Evolutionary conservation across 169 alveolate genomes (phyloP).

Genomic region (Babesia gibsoni): DNA sequence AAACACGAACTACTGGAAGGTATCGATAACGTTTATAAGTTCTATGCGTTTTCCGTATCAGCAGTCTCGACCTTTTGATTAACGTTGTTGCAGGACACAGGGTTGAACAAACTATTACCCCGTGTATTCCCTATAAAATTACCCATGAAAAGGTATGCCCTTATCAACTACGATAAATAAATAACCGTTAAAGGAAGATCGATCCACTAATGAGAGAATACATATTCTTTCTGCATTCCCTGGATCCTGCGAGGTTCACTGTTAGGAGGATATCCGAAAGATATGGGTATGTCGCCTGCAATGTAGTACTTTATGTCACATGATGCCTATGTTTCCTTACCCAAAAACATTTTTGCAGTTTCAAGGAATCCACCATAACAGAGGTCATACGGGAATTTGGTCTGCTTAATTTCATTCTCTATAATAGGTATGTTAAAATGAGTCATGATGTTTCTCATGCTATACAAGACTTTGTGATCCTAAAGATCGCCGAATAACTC

Average conservation of each 20-base stretch:
- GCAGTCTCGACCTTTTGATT: neutral
- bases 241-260: constrained; percentile 83
- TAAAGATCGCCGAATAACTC: constrained; percentile 40
- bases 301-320: constrained; percentile 30
- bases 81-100: constrained; percentile 68
- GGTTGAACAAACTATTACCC: constrained; percentile 76
- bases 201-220: constrained; percentile 82
- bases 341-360: constrained; percentile 36
- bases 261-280: constrained; percentile 74
- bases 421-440: constrained; percentile 13
- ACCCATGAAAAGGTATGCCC: constrained; percentile 59
- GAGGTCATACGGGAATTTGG: constrained; percentile 53
- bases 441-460: neutral
- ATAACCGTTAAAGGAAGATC: constrained; percentile 28
- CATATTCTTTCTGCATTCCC: constrained; percentile 74
- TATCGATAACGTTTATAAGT: neutral
- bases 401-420: constrained; percentile 34
- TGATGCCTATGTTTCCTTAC: constrained; percentile 43
- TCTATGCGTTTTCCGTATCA: neutral
- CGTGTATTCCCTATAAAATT: constrained; percentile 81
- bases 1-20: constrained; percentile 79
- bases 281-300: constrained; percentile 52
- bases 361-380: constrained; percentile 42
- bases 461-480: constrained; percentile 35
- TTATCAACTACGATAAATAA: neutral